These are phyloP conservation scores for Xylaria sp. DNA, from an alignment of 2,329 filamentous ascomycete species.

Conservation along the genomic window DNA sequence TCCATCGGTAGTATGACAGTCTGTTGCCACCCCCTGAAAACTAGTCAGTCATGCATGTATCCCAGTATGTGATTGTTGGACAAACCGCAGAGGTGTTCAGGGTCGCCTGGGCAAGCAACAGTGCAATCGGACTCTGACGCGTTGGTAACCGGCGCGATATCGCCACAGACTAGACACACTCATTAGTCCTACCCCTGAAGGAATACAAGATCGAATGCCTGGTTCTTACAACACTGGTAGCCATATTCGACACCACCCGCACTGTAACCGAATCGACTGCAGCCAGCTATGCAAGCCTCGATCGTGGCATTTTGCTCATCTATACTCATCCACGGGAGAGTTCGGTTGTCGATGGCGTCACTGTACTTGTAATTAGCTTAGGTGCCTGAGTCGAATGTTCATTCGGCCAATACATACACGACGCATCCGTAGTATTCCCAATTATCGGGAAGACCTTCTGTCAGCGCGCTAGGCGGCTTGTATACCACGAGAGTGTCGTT, in stretches of 20 bases:
- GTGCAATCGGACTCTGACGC: conserved; percentile 54
- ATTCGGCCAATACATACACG: conserved; percentile 24
- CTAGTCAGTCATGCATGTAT: conserved; percentile 9
- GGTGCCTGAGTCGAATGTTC: conserved; percentile 23
- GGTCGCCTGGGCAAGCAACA: conserved; percentile 51
- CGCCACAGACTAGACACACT: conserved; percentile 50
- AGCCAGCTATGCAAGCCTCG: conserved; percentile 55
- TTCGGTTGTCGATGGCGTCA: conserved; percentile 43
- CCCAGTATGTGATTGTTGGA: neutral
- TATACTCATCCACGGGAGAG: conserved; percentile 54
- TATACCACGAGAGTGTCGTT: conserved; percentile 39
- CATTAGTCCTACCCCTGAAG: conserved; percentile 7
- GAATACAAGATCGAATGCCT: neutral
- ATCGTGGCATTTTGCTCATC: conserved; percentile 55
- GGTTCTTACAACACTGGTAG: conserved; percentile 53
- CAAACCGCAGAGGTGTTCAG: conserved; percentile 53
- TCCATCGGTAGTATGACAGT: conserved; percentile 63
- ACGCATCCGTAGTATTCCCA: conserved; percentile 44
- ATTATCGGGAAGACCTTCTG: conserved; percentile 30
- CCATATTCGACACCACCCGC: conserved; percentile 59
- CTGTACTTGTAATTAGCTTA: conserved; percentile 26
- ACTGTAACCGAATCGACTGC: conserved; percentile 56
- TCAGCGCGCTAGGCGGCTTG: conserved; percentile 38
- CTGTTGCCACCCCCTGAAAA: conserved; percentile 53
- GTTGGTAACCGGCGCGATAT: conserved; percentile 48